Evolutionary conservation across 768 basidiomycete genomes (phyloP), one percentile per base, ranked within the genome.

Genomic region (Rhodotorula paludigena): DNA sequence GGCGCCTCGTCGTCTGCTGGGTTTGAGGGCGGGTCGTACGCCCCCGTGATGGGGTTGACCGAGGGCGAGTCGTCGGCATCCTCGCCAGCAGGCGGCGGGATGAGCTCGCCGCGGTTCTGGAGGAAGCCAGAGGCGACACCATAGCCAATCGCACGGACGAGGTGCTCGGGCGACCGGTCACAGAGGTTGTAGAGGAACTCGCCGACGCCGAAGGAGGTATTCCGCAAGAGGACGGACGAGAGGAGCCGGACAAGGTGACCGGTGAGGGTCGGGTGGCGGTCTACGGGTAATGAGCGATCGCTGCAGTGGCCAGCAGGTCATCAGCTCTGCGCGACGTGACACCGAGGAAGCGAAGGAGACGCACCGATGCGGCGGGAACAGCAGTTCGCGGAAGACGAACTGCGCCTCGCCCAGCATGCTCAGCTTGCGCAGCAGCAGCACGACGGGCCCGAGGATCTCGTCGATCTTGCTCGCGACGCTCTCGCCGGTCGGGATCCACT

Each of bases 111-210:
- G 76, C 92, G 93, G 76, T 89, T 86, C 81, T 91, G 93, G 33
- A 99, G 82, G 82, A 91, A 89, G 1, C 96, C 96, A 0, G 92
- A 91, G 48, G 92, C 91, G 76, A 92, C 92, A 48, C 94, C 94
- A 74, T 99, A 99, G 12, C 94, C 94, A 59, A 96, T 83, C 51
- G 88, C 84, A 8, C 85, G 83, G n/a, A 85, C 84, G 23, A 98
- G 80, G 0, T 82, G 84, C 10, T 83, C 81, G n/a, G 89, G 82
- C 78, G 96, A 86, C 4, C 85, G 86, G 69, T 90, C 87, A 71
- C 89, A 89, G 74, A 92, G 82, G 0, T 87, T 85, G 78, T 83
- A 98, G 25, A 98, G 78, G 82, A 98, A 82, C 80, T 97, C 92
- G 16, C 93, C 93, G 6, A 88, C 83, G 21, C 88, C 81, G 73